Percentiles rank a stretch among this genome's conserved stretches.
phyloP scores from a whole-genome alignment of 2,329 filamentous ascomycete genomes.

The Paecilomyces fulvus region DNA sequence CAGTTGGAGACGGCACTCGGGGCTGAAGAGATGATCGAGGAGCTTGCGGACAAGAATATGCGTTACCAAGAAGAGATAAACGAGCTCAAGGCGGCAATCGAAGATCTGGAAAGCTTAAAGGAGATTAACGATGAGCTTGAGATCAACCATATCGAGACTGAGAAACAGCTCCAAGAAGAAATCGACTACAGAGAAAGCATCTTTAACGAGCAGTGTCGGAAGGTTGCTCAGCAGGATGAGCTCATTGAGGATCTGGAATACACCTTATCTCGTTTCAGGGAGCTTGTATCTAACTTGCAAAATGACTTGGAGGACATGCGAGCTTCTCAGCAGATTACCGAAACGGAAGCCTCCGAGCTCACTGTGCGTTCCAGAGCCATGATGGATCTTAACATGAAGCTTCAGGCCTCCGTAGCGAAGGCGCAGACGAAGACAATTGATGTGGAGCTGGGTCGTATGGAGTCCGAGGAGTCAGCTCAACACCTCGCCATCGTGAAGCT shows the following conservation, averaged over 20 bases:
- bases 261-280: constrained; percentile 77
- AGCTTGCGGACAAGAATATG: constrained; percentile 81
- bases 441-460: constrained; percentile 74
- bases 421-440: constrained; percentile 93
- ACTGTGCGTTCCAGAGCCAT: constrained; percentile 83
- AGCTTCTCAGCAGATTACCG: constrained; percentile 83
- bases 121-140: constrained; percentile 94
- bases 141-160: constrained; percentile 82
- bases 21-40: constrained; percentile 89
- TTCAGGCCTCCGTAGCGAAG: constrained; percentile 83
- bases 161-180: constrained; percentile 90
- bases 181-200: constrained; percentile 80
- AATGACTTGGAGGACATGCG: constrained; percentile 84
- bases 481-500: constrained; percentile 82
- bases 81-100: constrained; percentile 70
- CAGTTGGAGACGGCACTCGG: constrained; percentile 84
- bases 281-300: constrained; percentile 78
- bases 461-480: constrained; percentile 79
- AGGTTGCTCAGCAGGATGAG: constrained; percentile 67
- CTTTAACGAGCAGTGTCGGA: constrained; percentile 71
- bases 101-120: constrained; percentile 80
- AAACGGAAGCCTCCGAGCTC: constrained; percentile 85
- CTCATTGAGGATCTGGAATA: constrained; percentile 81
- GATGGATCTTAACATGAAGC: constrained; percentile 92
- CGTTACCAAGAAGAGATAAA: constrained; percentile 73